Percentiles rank a stretch among this genome's conserved stretches.
Conservation (phyloP, 2,329 filamentous ascomycete genomes). For the Aspergillus sp. region DNA sequence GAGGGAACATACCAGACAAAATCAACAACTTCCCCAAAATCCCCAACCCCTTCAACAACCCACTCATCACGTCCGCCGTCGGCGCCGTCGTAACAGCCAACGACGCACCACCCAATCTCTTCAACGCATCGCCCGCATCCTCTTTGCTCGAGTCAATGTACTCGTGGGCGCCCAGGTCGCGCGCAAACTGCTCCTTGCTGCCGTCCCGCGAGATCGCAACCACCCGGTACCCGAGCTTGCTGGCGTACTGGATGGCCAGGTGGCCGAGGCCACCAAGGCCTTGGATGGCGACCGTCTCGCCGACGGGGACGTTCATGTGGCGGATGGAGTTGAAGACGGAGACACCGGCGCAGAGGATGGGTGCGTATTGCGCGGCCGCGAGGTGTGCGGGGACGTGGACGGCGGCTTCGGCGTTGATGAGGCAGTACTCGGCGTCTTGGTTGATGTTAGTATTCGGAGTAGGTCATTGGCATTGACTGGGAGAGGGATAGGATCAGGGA, state of each 20-base stretch:
- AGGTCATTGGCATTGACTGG: neutral
- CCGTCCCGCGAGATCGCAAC: conserved; percentile 51
- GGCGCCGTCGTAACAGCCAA: conserved; percentile 42
- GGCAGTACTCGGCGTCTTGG: conserved; percentile 40
- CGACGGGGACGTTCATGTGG: conserved; percentile 47
- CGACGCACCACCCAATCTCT: conserved; percentile 37
- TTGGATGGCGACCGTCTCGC: conserved; percentile 51
- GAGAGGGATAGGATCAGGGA: neutral
- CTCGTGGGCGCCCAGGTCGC: conserved; percentile 56
- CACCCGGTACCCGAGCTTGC: conserved; percentile 53
- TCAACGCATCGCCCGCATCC: conserved; percentile 34
- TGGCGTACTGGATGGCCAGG: conserved; percentile 54
- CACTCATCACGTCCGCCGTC: conserved; percentile 31
- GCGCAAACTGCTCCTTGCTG: conserved; percentile 55
- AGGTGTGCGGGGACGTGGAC: conserved; percentile 50
- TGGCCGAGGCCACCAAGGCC: conserved; percentile 56
- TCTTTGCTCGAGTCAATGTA: conserved; percentile 46
- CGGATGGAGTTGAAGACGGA: conserved; percentile 53
- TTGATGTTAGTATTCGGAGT: neutral
- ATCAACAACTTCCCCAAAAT: conserved; percentile 36
- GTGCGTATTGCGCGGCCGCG: conserved; percentile 46
- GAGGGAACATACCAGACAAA: conserved; percentile 31
- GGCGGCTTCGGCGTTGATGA: conserved; percentile 38
- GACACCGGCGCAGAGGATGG: conserved; percentile 53
- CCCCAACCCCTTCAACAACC: conserved; percentile 36